These are phyloP conservation scores for Dictyostelium firmibasis DNA, from an alignment of 78 protist genomes.

Conservation along the genomic window DNA sequence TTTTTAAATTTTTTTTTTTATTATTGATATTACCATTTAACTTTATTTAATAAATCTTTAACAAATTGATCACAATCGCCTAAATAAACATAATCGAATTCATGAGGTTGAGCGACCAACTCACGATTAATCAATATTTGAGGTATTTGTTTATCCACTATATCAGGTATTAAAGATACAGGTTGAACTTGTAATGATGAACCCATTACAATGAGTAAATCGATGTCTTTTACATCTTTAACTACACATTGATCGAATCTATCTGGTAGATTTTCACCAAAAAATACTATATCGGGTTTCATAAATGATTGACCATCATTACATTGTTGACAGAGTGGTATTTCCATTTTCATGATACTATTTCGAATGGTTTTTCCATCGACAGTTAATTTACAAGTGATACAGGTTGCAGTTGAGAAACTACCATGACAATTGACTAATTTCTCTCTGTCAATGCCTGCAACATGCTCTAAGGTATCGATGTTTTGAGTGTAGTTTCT, in stretches of 20 bases:
- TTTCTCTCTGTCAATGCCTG: slow-evolving; percentile 61
- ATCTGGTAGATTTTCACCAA: slow-evolving; percentile 91
- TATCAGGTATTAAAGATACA: slow-evolving; percentile 67
- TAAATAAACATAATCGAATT: slow-evolving; percentile 69
- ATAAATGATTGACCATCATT: slow-evolving; percentile 33
- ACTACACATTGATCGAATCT: slow-evolving; percentile 63
- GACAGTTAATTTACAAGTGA: slow-evolving; percentile 26
- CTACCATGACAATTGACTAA: slow-evolving; percentile 94
- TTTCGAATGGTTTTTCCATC: slow-evolving; percentile 23
- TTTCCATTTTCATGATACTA: slow-evolving; percentile 37
- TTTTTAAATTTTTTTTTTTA: not conserved
- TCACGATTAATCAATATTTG: slow-evolving; percentile 69
- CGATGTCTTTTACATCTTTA: slow-evolving; percentile 64
- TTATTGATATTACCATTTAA: slow-evolving; percentile 20
- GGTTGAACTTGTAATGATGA: slow-evolving; percentile 80
- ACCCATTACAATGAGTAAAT: slow-evolving; percentile 88
- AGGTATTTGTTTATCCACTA: slow-evolving; percentile 37
- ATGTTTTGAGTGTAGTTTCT: slow-evolving; percentile 97
- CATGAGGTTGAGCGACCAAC: slow-evolving; percentile 77
- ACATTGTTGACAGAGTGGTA: slow-evolving; percentile 82
- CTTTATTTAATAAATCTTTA: slow-evolving; percentile 17
- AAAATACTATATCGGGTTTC: slow-evolving; percentile 89
- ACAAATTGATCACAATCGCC: slow-evolving; percentile 81
- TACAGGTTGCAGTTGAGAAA: slow-evolving; percentile 77
- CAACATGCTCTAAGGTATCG: slow-evolving; percentile 92